These are phyloP conservation scores for Phytopythium mirpurense DNA, from an alignment of 352 stramenopile genomes.

Conservation along the genomic window DNA sequence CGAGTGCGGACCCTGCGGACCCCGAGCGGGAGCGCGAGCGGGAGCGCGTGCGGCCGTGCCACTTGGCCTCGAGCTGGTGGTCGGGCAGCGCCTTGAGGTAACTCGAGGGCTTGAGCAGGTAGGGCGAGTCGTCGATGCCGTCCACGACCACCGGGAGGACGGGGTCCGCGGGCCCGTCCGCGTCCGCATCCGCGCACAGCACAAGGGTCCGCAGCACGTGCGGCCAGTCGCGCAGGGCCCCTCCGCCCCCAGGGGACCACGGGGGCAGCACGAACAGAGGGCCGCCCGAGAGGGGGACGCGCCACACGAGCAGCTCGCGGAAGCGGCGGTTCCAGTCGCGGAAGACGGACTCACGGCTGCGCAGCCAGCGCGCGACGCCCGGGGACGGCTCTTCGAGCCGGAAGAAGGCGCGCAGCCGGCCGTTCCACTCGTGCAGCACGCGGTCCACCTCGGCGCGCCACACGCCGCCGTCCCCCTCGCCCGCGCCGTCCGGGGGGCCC, in stretches of 20 bases:
- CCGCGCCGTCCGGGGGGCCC: too few relatives aligned
- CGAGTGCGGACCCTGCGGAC: too few relatives aligned
- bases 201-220: not conserved
- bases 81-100: slow-evolving; percentile 4
- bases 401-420: slow-evolving; percentile 4
- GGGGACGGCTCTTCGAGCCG: not conserved
- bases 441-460: slow-evolving; percentile 2
- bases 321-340: slow-evolving; percentile 4
- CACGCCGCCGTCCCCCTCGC: not conserved
- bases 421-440: slow-evolving; percentile 4
- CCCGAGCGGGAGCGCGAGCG: not conserved
- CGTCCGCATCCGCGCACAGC: not conserved
- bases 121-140: slow-evolving; percentile 1
- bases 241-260: too few relatives aligned
- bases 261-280: too few relatives aligned
- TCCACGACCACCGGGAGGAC: too few relatives aligned
- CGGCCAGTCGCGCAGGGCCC: slow-evolving; percentile 1
- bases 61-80: slow-evolving; percentile 4
- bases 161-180: too few relatives aligned
- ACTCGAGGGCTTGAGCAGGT: slow-evolving; percentile 1
- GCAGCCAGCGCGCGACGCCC: not conserved
- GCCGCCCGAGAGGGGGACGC: too few relatives aligned
- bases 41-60: not conserved
- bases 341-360: slow-evolving; percentile 4
- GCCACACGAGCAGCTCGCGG: slow-evolving; percentile 3